Conservation (phyloP, 805 yeast species). For the Hanseniaspora singularis region DNA sequence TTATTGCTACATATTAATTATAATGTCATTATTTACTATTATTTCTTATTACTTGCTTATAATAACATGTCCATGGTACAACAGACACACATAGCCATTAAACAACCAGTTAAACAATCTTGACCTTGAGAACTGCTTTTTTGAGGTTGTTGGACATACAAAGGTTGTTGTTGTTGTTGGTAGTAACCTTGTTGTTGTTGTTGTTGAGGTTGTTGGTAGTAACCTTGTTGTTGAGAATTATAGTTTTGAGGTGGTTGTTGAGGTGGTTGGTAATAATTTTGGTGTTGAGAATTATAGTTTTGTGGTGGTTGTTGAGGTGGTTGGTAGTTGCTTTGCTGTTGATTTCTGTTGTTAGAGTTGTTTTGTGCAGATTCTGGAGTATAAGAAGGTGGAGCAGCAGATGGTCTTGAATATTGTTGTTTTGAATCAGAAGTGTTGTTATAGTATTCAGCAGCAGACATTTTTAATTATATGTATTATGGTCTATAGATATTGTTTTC, state of each 20-base stretch:
- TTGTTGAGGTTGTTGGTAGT: constrained; percentile 35
- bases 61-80: constrained; percentile 43
- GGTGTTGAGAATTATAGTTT: constrained; percentile 23
- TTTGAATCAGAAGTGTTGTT: constrained; percentile 2
- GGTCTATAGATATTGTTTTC: neutral
- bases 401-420: constrained; percentile 15
- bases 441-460: constrained; percentile 15
- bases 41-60: too few species aligned
- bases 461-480: neutral
- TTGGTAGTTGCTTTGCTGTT: constrained; percentile 19
- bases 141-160: constrained; percentile 39
- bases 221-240: constrained; percentile 31
- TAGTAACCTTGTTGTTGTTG: constrained; percentile 28
- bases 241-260: constrained; percentile 23
- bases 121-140: constrained; percentile 21
- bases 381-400: constrained; percentile 13
- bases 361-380: constrained; percentile 7
- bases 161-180: constrained; percentile 39
- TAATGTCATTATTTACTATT: too few species aligned
- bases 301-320: constrained; percentile 17
- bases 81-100: constrained; percentile 45
- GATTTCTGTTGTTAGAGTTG: constrained; percentile 18
- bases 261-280: constrained; percentile 30
- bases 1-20: too few species aligned
- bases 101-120: constrained; percentile 41